phyloP scores from a whole-genome alignment of 805 yeast species.

The Candida ascalaphidarum region DNA sequence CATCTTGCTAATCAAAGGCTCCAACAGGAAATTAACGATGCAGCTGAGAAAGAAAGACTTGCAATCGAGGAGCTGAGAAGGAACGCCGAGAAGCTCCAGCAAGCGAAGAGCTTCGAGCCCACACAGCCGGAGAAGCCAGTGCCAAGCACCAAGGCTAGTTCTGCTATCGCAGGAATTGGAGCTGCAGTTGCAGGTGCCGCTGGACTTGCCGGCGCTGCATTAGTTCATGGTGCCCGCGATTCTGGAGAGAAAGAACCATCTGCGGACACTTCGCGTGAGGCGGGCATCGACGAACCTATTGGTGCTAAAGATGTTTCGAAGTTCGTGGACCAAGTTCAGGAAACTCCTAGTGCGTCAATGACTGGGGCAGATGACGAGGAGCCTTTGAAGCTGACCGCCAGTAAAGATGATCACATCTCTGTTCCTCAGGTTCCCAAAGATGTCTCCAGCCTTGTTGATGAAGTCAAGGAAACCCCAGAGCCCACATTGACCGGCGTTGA shows the following conservation, averaged over 20 bases:
- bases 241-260: background rate
- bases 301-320: conserved; percentile 3
- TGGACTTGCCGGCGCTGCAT: conserved; percentile 8
- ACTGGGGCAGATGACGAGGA: conserved; percentile 13
- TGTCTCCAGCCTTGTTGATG: no score
- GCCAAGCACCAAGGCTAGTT: background rate
- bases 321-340: conserved; percentile 19
- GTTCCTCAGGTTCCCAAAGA: background rate
- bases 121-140: background rate
- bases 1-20: conserved; percentile 13
- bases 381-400: conserved; percentile 1
- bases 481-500: conserved; percentile 22
- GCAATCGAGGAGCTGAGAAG: conserved; percentile 8
- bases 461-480: conserved; percentile 18
- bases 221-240: conserved; percentile 3
- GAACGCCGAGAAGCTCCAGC: conserved; percentile 2
- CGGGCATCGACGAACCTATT: background rate
- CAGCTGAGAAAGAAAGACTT: conserved; percentile 4
- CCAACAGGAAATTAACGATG: conserved; percentile 12
- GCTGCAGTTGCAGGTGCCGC: conserved; percentile 13
- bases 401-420: conserved; percentile 24
- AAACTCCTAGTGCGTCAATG: conserved; percentile 16
- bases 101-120: conserved; percentile 10
- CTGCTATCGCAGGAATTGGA: conserved; percentile 8
- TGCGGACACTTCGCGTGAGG: background rate